Base-by-base conservation (phyloP, 2,329 filamentous ascomycete species). In the Claviceps citrina region DNA sequence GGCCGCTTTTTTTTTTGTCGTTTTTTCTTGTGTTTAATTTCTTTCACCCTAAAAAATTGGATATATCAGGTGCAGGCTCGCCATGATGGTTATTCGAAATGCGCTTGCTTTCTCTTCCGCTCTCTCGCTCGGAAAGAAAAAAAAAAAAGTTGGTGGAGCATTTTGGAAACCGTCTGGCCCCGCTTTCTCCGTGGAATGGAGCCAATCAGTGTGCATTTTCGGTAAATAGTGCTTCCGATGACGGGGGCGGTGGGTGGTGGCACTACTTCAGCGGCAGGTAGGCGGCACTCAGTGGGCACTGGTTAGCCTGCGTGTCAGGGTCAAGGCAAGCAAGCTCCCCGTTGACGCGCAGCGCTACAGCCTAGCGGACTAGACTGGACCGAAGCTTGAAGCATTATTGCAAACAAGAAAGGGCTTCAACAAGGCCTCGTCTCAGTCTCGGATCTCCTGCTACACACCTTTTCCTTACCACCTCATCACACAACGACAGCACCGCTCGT, bases 121-220 rank as follows among this genome's bases (percentile, higher is more conserved):
- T 15, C 3, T 7, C 22, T 32, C 18, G 2, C 5, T 20, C 2
- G 6, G 27, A 24, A 38, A 41, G 36, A 34, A 49, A 41, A 54
- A 57, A 63, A 63, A 63, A 63, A 64, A 64, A 62, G 55, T 60
- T 61, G 43, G 49, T 44, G 44, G 44, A 50, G 28, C 13, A 47
- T 50, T 45, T 40, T 46, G 44, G 51, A 48, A 47, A 54, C 47
- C 47, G 46, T 48, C 48, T 30, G 25, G 36, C 18, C 38, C 36
- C 43, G 44, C 42, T 34, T 45, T 36, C 16, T 33, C n/a, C 28
- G 16, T 31, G 30, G 2, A 1, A 20, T 22, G 9, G 26, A 36
- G 39, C 57, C 43, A 58, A 58, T 58, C 43, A 52, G 7, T 41
- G 19, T 9, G 3, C 13, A 10, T 0, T 2, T 1, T 32, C 51